Evolutionary conservation across 2,329 filamentous ascomycete species (phyloP), one percentile per base, ranked within the genome.

Genomic region (Alternaria consortialis): DNA sequence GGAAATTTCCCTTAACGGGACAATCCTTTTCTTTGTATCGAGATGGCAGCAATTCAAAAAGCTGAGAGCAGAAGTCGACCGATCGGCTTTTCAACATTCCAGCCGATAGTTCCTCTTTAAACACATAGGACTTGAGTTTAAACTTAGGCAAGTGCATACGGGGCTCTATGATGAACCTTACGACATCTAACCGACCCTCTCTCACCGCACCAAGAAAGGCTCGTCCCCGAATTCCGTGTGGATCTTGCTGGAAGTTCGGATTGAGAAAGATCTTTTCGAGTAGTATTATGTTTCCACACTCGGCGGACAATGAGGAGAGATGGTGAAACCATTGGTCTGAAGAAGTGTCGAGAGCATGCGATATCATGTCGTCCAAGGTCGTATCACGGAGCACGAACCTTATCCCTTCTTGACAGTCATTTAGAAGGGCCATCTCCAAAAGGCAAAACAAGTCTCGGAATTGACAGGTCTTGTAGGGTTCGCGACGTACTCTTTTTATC

Each of bases 61-160:
- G 44, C 29, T 34, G 44, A 15, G 17, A 32, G 44, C 17, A 31
- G 17, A 46, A 58, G 32, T 58, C 48, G 15, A 25, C 56, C 15
- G 17, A 29, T 23, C 31, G 40, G 31, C 56, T 53, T n/a, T 29
- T 53, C 23, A 53, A 32, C 6, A 53, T 23, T 1, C 56, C 56
- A 13, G 15, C 31, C 15, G 29, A 3, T 17, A 58, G 8, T 48
- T 11, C 1, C 29, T 20, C 20, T 20, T 20, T 20, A 20, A 20
- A 20, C 20, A 20, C 20, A 20, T 20, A 20, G 2, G 20, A 2
- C 20, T 20, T 20, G 20, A 20, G 20, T 20, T 2, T 8, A 7
- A 39, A 17, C 17, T 48, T n/a, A 15, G 44, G 4, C n/a, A 13
- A 48, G 29, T 48, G 29, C 29, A 13, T 23, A 48, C 29, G 29